A percentile compares a stretch with the other conserved stretches of the same genome.
phyloP scores from a whole-genome alignment of 805 yeast genomes.

The Zygosaccharomyces gambellarensis region DNA sequence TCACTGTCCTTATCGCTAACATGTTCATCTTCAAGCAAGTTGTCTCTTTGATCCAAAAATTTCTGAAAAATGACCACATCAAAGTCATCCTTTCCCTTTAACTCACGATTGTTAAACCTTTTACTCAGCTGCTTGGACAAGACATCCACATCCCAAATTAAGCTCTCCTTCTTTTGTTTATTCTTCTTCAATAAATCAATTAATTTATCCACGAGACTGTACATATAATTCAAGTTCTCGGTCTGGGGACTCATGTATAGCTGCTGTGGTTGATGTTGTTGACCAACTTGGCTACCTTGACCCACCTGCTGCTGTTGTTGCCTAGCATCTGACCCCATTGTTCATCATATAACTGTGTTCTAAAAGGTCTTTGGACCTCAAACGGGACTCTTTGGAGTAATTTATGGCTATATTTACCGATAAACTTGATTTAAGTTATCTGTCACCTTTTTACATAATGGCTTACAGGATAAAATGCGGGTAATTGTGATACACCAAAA shows the following conservation, averaged over 20 bases:
- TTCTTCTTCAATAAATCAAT: slow-evolving; percentile 18
- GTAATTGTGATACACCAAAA: slow-evolving; percentile 1
- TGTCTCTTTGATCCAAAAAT: slow-evolving; percentile 15
- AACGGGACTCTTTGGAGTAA: not conserved
- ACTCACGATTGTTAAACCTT: slow-evolving; percentile 5
- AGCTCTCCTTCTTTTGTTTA: slow-evolving; percentile 17
- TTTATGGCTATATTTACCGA: not conserved
- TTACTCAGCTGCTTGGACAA: slow-evolving; percentile 17
- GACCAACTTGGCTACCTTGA: slow-evolving; percentile 2
- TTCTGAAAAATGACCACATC: slow-evolving; percentile 18
- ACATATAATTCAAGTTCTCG: slow-evolving; percentile 26
- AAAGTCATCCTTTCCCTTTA: slow-evolving; percentile 6
- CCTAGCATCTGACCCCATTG: slow-evolving; percentile 1
- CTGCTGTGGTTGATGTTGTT: slow-evolving; percentile 20
- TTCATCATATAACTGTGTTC: not conserved
- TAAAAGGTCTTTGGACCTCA: not conserved
- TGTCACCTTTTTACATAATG: not conserved
- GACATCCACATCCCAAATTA: slow-evolving; percentile 19
- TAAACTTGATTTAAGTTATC: not conserved
- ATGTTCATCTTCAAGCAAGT: not conserved
- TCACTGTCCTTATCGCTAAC: not conserved
- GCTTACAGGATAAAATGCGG: not conserved
- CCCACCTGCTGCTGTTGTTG: slow-evolving; percentile 1
- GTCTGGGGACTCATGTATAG: slow-evolving; percentile 28
- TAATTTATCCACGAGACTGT: slow-evolving; percentile 20